A percentile compares a stretch with the other conserved stretches of the same genome.
phyloP scores from a whole-genome alignment of 1,284 basidiomycete species.

The Cystobasidiaceae sp. region DNA sequence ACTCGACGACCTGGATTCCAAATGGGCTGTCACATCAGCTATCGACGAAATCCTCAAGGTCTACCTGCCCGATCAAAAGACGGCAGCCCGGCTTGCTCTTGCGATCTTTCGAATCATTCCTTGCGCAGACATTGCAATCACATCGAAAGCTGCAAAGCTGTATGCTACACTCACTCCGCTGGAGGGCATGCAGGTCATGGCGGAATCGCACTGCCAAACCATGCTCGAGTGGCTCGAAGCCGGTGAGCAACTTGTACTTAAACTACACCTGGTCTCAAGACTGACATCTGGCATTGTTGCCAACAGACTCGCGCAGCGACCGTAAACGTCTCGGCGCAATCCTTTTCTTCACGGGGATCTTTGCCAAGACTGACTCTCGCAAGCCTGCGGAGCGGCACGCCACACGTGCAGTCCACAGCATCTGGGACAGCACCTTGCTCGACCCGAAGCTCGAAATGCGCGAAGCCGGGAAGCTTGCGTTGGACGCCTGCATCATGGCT shows the following conservation, averaged over 20 bases:
- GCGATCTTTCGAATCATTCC: conserved; percentile 21
- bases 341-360: conserved; percentile 15
- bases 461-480: conserved; percentile 6
- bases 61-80: conserved; percentile 16
- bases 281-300: too few species aligned
- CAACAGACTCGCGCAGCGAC: conserved; percentile 23
- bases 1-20: conserved; percentile 10
- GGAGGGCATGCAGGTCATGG: conserved; percentile 10
- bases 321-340: conserved; percentile 19
- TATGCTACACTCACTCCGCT: conserved; percentile 1
- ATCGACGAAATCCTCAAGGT: conserved; percentile 7
- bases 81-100: conserved; percentile 12
- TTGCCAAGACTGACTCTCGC: not conserved
- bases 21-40: conserved; percentile 14
- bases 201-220: conserved; percentile 5
- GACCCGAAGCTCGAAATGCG: conserved; percentile 14
- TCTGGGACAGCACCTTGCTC: conserved; percentile 18
- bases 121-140: conserved; percentile 5
- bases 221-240: conserved; percentile 25
- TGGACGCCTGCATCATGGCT: conserved; percentile 13
- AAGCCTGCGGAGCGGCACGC: not conserved
- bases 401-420: conserved; percentile 8
- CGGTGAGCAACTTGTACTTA: too few species aligned
- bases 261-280: too few species aligned
- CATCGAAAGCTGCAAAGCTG: not conserved